Conservation (phyloP, 176 grass and related monocot genomes). For the Aegilops bicornis region DNA sequence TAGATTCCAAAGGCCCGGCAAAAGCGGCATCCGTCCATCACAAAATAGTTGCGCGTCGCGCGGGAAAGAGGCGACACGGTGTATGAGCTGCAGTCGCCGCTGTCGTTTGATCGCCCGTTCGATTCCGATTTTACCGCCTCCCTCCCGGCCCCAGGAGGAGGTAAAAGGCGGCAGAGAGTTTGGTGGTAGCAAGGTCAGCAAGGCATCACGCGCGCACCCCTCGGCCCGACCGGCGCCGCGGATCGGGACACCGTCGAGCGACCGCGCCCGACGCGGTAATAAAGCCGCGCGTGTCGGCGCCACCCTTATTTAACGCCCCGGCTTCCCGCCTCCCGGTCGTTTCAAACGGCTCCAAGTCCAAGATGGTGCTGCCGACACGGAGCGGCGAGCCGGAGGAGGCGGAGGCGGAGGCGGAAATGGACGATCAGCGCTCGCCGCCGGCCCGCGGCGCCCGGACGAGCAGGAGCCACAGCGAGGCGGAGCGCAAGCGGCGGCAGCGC, state of each 20-base stretch:
- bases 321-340: constrained; percentile 37
- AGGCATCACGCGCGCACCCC: background rate
- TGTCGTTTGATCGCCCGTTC: background rate
- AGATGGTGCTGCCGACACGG: constrained; percentile 36
- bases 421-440: constrained; percentile 29
- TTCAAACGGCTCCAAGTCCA: constrained; percentile 1
- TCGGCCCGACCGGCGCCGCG: constrained; percentile 37
- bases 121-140: background rate
- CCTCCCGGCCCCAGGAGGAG: too few species aligned
- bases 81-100: constrained; percentile 1
- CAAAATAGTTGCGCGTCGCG: background rate
- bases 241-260: constrained; percentile 19
- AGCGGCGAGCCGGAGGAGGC: constrained; percentile 32
- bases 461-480: constrained; percentile 86
- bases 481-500: constrained; percentile 83
- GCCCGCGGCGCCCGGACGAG: constrained; percentile 13
- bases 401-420: constrained; percentile 8
- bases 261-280: constrained; percentile 3
- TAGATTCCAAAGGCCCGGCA: background rate
- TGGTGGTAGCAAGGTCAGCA: background rate
- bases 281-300: constrained; percentile 31
- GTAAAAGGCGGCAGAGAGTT: background rate
- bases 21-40: background rate
- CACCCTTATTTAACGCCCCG: constrained; percentile 21
- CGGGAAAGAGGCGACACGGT: background rate